phyloP scores from a whole-genome alignment of 352 stramenopile species.

The Pythium coloratum region DNA sequence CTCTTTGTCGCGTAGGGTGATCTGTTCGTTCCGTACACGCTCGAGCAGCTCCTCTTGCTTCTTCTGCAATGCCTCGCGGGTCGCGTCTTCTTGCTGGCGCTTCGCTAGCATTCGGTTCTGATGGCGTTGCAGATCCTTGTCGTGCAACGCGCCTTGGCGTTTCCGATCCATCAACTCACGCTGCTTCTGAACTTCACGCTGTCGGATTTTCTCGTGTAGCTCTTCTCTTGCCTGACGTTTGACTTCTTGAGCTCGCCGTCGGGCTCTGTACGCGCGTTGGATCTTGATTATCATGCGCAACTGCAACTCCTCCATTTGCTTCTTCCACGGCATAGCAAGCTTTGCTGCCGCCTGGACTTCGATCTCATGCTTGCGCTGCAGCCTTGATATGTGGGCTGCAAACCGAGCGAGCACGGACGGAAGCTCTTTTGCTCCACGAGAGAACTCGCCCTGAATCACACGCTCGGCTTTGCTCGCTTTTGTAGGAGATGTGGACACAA shows the following conservation, averaged over 20 bases:
- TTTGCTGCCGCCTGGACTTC: slow-evolving; percentile 54
- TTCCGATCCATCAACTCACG: slow-evolving; percentile 59
- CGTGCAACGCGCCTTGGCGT: slow-evolving; percentile 47
- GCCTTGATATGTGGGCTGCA: slow-evolving; percentile 44
- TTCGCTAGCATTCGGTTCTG: slow-evolving; percentile 55
- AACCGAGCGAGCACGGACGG: slow-evolving; percentile 65
- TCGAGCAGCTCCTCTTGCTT: slow-evolving; percentile 51
- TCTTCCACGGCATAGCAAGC: slow-evolving; percentile 59
- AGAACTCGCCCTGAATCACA: slow-evolving; percentile 3
- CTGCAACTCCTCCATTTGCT: slow-evolving; percentile 70
- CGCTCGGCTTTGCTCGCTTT: neutral
- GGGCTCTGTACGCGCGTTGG: slow-evolving; percentile 64
- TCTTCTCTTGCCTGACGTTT: slow-evolving; percentile 52
- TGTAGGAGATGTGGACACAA: slow-evolving; percentile 28
- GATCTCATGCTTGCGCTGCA: slow-evolving; percentile 58
- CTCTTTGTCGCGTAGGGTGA: slow-evolving; percentile 34
- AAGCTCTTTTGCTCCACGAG: slow-evolving; percentile 35
- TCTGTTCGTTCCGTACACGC: slow-evolving; percentile 52
- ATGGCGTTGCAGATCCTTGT: slow-evolving; percentile 62
- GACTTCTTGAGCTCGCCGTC: slow-evolving; percentile 35
- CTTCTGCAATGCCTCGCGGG: slow-evolving; percentile 33
- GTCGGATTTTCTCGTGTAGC: slow-evolving; percentile 48
- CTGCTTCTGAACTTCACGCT: slow-evolving; percentile 49
- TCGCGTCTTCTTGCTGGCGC: slow-evolving; percentile 45
- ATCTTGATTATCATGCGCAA: slow-evolving; percentile 72